Percentiles rank a stretch among this genome's conserved stretches.
Evolutionary conservation across 2,329 filamentous ascomycete genomes (phyloP).

Genomic region (Juglanconis oblonga): DNA sequence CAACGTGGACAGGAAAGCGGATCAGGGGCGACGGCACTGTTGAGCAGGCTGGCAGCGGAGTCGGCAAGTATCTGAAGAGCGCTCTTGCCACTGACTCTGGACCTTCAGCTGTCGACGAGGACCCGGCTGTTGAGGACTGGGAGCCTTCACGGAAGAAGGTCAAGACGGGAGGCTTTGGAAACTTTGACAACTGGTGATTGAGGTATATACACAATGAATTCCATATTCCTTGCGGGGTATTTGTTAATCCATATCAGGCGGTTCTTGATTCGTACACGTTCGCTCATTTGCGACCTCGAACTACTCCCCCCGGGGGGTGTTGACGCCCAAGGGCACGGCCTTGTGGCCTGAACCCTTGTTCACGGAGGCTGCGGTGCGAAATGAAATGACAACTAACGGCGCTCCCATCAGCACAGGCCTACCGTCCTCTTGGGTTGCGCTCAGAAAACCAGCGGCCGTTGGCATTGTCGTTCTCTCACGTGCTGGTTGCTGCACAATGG

Average conservation of each 20-base stretch:
- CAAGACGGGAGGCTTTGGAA: constrained; percentile 80
- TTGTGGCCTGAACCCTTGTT: not conserved
- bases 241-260: constrained; percentile 11
- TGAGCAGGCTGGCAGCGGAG: constrained; percentile 40
- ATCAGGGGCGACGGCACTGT: constrained; percentile 67
- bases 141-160: constrained; percentile 79
- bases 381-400: not conserved
- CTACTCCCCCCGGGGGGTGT: not conserved
- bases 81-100: constrained; percentile 34
- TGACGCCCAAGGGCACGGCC: not conserved
- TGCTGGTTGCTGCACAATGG: constrained; percentile 1
- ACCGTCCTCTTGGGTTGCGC: not conserved
- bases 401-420: not conserved
- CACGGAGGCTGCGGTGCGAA: not conserved
- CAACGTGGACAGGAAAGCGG: constrained; percentile 95
- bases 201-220: constrained; percentile 11
- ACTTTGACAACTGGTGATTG: constrained; percentile 83
- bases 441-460: constrained; percentile 5
- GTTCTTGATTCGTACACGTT: not conserved
- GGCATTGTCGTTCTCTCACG: not conserved
- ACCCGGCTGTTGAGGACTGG: constrained; percentile 59
- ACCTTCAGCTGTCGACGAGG: constrained; percentile 40
- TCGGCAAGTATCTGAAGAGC: constrained; percentile 81
- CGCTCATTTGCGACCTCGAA: not conserved
- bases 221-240: not conserved